Base-by-base conservation (phyloP, 495 filamentous ascomycete species). In the Podospora sp. region DNA sequence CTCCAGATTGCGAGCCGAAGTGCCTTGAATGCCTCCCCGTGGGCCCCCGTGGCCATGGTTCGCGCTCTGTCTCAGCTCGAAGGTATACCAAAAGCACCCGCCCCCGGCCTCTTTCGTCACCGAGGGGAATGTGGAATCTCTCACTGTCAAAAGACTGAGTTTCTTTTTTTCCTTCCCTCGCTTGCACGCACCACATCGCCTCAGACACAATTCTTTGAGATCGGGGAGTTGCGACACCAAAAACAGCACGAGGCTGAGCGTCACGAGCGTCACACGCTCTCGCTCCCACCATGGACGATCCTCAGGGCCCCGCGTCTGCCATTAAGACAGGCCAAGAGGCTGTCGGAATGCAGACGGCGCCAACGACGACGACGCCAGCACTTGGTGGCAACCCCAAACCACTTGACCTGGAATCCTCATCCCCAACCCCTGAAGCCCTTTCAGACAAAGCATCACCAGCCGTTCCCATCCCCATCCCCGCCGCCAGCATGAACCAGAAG, bases 161-260 rank as follows among this genome's bases (percentile, higher is more conserved):
- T 46, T 46, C 40, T 46, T 36, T 36, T 12, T 36, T 12, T 36
- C 33, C 51, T 55, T 27, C 24, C 6, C 11, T 6, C 26, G 56
- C 56, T 59, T 20, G 56, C 56, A 16, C 56, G 27, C 29, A 21
- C 57, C 57, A 2, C 24, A 60, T 18, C 57, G n/a, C 26, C 14
- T 36, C 57, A n/a, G 18, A 60, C 57, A 60, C 57, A 60, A 60
- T 60, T 60, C 57, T 8, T 36, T 40, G 57, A 60, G 57, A 12
- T 21, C n/a, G 57, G 29, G 29, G 12, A 46, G 40, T 46, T 14
- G 40, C 40, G 12, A 46, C 40, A 14, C 40, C 40, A 18, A 27
- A 57, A 24, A 27, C 22, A 57, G 26, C 26, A 57, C 53, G 53
- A 57, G 53, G 53, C 53, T 57, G 53, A 57, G 53, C 11, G 53